Evolutionary conservation across 768 basidiomycete genomes (phyloP).

Genomic region (Lentinus tigrinus): DNA sequence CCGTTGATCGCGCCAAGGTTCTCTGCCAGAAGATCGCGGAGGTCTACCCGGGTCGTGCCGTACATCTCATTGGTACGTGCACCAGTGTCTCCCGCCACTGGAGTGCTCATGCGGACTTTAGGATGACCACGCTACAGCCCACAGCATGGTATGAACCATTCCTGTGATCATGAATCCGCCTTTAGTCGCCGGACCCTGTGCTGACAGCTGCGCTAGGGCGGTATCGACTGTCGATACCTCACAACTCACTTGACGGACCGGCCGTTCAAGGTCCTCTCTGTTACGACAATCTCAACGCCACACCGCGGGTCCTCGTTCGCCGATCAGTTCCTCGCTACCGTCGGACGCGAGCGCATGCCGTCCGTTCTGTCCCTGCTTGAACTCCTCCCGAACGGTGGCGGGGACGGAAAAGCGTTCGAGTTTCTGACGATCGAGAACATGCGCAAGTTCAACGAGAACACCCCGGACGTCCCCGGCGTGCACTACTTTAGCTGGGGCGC

Average conservation of each 20-base stretch:
- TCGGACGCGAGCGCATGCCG: constrained; percentile 68
- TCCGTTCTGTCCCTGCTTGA: constrained; percentile 74
- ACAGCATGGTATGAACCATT: constrained; percentile 62
- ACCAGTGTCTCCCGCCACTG: constrained; percentile 11
- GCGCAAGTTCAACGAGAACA: constrained; percentile 84
- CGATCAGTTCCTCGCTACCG: constrained; percentile 78
- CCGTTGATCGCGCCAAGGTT: constrained; percentile 85
- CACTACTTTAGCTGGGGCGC: constrained; percentile 97
- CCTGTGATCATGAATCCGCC: background rate
- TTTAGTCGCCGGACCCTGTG: background rate
- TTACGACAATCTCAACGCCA: constrained; percentile 94
- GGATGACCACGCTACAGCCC: constrained; percentile 43
- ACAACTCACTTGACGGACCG: constrained; percentile 78
- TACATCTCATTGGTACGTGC: constrained; percentile 79
- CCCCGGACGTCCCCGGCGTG: constrained; percentile 75
- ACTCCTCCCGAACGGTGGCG: constrained; percentile 86
- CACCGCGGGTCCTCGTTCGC: constrained; percentile 94
- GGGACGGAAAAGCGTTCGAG: constrained; percentile 93
- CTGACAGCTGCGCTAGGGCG: constrained; percentile 54
- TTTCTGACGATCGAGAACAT: constrained; percentile 83
- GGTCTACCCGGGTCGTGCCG: constrained; percentile 75
- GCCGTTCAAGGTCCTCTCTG: constrained; percentile 76
- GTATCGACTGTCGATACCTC: constrained; percentile 88
- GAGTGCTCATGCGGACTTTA: constrained; percentile 27
- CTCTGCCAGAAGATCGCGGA: constrained; percentile 81